Evolutionary conservation across 2,329 filamentous ascomycete genomes (phyloP).

Genomic region (Ophiostoma pallidulum): DNA sequence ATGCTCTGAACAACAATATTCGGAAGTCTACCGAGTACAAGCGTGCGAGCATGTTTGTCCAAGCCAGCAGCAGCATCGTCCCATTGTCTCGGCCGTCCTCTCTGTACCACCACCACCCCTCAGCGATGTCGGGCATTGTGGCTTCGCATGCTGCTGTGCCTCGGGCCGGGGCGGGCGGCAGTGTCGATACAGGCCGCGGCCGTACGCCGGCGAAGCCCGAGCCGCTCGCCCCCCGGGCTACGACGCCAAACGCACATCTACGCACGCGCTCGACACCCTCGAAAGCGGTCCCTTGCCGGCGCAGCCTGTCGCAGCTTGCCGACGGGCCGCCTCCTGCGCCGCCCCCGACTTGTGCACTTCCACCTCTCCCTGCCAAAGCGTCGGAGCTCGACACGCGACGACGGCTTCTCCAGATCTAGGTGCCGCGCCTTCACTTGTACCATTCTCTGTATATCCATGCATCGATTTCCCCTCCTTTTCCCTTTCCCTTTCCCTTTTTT

Average conservation of each 20-base stretch:
- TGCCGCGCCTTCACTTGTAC: neutral
- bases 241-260: constrained; percentile 19
- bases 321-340: constrained; percentile 44
- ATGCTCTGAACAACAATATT: neutral
- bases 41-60: constrained; percentile 20
- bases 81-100: neutral
- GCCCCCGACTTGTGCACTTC: constrained; percentile 45
- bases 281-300: constrained; percentile 25
- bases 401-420: neutral
- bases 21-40: constrained; percentile 14
- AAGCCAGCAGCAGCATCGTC: constrained; percentile 4
- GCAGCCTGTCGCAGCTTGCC: constrained; percentile 42
- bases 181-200: neutral
- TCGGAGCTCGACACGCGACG: neutral
- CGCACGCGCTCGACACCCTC: constrained; percentile 16
- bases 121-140: neutral
- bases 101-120: neutral
- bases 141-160: neutral
- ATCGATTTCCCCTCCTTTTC: too few relatives aligned
- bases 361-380: constrained; percentile 27
- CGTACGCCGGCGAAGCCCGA: constrained; percentile 6
- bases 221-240: constrained; percentile 1
- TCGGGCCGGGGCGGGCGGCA: neutral
- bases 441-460: too few relatives aligned
- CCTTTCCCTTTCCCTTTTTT: too few relatives aligned